Percentiles rank a stretch among this genome's conserved stretches.
Conservation (phyloP, 2,329 filamentous ascomycete species). For the Curvularia sp. region DNA sequence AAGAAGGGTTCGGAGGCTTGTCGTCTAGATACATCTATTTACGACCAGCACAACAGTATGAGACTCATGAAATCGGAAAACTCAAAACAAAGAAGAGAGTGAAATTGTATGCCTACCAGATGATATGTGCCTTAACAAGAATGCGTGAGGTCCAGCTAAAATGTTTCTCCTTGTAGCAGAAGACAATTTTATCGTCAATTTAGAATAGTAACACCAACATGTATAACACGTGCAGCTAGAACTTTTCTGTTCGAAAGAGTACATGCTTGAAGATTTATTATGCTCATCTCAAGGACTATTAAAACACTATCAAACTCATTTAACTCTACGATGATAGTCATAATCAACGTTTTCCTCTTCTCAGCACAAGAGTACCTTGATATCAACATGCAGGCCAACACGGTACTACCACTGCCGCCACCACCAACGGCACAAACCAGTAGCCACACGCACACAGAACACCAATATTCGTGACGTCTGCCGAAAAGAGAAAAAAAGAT, state of each 20-base stretch:
- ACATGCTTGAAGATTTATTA: not conserved
- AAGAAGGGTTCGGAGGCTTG: not conserved
- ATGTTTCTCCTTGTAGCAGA: not conserved
- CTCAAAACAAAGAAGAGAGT: not conserved
- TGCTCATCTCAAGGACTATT: not conserved
- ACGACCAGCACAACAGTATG: not conserved
- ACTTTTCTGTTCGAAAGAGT: not conserved
- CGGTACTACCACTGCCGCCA: slow-evolving; percentile 2
- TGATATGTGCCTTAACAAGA: not conserved
- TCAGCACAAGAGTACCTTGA: slow-evolving; percentile 5
- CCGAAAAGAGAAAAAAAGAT: not conserved
- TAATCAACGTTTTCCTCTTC: not conserved
- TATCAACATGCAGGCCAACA: slow-evolving; percentile 5
- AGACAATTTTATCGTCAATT: not conserved
- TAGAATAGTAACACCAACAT: not conserved
- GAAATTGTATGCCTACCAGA: not conserved
- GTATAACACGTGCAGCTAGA: too few species aligned
- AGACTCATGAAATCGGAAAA: not conserved
- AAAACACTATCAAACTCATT: not conserved
- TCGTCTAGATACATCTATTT: not conserved
- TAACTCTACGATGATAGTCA: not conserved
- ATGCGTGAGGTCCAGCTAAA: not conserved
- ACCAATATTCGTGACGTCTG: not conserved
- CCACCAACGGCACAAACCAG: not conserved
- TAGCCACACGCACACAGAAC: not conserved